phyloP scores from a whole-genome alignment of 306 rosid species.

The Cotoneaster glaucophyllus region DNA sequence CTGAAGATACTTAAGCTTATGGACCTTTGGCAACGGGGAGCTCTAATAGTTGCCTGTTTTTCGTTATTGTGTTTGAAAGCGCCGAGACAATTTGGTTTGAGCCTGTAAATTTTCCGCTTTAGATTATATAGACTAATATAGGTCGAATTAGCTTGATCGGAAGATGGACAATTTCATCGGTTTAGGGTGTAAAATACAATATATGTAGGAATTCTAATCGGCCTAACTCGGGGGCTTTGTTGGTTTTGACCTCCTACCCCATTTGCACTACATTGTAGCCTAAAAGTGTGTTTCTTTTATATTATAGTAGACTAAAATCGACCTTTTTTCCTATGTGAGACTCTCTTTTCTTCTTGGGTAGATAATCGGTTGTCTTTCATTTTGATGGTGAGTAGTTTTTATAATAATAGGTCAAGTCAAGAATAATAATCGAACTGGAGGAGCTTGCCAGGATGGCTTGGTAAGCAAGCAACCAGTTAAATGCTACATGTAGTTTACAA shows the following conservation, averaged over 20 bases:
- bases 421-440: not conserved
- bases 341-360: no score
- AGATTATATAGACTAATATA: not conserved
- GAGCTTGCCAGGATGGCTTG: constrained; percentile 3
- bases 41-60: not conserved
- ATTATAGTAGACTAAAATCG: no score
- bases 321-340: no score
- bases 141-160: not conserved
- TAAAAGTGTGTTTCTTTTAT: no score
- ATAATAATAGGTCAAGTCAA: not conserved
- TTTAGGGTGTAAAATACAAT: not conserved
- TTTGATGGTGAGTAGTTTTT: not conserved
- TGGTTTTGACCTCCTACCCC: not conserved
- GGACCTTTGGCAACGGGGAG: not conserved
- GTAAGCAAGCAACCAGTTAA: constrained; percentile 8
- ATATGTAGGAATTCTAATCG: not conserved
- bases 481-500: no score
- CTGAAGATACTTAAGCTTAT: not conserved
- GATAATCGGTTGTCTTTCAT: no score
- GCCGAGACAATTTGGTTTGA: not conserved
- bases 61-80: not conserved
- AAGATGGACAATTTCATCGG: not conserved
- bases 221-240: not conserved
- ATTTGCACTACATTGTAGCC: not conserved
- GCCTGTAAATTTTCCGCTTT: not conserved